A percentile compares a stretch with the other conserved stretches of the same genome.
Evolutionary conservation across 768 basidiomycete species (phyloP).

Genomic region (Trametes sanguinea): DNA sequence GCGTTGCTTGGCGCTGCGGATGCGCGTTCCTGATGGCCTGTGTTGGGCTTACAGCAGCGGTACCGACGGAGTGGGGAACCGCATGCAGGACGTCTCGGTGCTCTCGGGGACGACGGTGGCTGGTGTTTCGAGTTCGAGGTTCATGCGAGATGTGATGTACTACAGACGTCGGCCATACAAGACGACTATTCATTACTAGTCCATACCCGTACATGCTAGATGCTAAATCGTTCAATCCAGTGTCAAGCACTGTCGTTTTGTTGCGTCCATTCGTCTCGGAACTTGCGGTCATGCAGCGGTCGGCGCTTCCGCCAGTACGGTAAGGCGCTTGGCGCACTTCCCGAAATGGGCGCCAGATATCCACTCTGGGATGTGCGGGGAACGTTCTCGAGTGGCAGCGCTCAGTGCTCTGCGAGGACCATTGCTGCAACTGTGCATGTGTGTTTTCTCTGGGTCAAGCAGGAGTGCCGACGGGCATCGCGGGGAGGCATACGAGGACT

Average conservation of each 20-base stretch:
- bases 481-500: background rate
- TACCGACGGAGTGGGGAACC: conserved; percentile 16
- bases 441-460: background rate
- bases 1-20: background rate
- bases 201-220: too few relatives aligned
- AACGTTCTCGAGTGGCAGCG: background rate
- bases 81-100: background rate
- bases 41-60: background rate
- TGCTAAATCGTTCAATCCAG: too few relatives aligned
- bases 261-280: too few relatives aligned
- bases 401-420: too few relatives aligned
- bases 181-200: too few relatives aligned
- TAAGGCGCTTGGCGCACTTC: conserved; percentile 4
- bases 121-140: background rate
- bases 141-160: background rate
- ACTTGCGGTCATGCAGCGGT: background rate
- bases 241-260: too few relatives aligned
- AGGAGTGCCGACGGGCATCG: background rate
- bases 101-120: background rate
- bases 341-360: background rate
- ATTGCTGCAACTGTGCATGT: background rate
- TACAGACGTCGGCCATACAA: too few relatives aligned
- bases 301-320: conserved; percentile 5
- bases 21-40: background rate
- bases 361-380: background rate